Evolutionary conservation across 345 rosid genomes (phyloP).

Genomic region (Isatis tinctoria): DNA sequence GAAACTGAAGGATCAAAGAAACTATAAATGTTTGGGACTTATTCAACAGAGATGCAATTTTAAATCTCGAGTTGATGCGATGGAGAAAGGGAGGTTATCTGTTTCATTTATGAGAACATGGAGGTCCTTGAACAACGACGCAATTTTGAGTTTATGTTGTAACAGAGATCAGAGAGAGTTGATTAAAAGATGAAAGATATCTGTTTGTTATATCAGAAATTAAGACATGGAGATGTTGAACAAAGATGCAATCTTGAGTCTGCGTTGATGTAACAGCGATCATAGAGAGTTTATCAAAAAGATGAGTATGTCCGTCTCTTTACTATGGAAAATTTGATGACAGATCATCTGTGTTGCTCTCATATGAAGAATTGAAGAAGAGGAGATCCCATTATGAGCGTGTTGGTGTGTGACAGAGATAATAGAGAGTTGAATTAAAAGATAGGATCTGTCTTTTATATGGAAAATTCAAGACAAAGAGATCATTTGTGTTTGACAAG

Average conservation of each 20-base stretch:
- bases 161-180: not conserved
- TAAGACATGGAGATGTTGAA: not conserved
- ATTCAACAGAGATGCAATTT: conserved; percentile 4
- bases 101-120: not conserved
- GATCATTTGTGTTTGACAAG: conserved; percentile 13
- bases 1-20: conserved; percentile 22
- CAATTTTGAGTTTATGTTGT: not conserved
- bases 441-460: conserved; percentile 5
- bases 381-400: not conserved
- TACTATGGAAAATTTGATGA: conserved; percentile 2
- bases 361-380: not conserved
- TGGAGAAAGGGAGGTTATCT: not conserved
- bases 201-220: not conserved
- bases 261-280: not conserved
- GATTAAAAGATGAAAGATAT: not conserved
- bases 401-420: not conserved
- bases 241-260: not conserved
- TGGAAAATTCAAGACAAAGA: conserved; percentile 18
- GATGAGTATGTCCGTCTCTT: not conserved
- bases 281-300: not conserved
- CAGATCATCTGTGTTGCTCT: conserved; percentile 1
- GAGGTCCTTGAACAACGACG: not conserved
- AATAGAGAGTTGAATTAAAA: not conserved
- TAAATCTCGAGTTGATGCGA: not conserved
- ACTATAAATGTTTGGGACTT: conserved; percentile 1